A percentile compares a stretch with the other conserved stretches of the same genome.
Evolutionary conservation across 2,329 filamentous ascomycete species (phyloP).

Genomic region (Fusarium bactridioides): DNA sequence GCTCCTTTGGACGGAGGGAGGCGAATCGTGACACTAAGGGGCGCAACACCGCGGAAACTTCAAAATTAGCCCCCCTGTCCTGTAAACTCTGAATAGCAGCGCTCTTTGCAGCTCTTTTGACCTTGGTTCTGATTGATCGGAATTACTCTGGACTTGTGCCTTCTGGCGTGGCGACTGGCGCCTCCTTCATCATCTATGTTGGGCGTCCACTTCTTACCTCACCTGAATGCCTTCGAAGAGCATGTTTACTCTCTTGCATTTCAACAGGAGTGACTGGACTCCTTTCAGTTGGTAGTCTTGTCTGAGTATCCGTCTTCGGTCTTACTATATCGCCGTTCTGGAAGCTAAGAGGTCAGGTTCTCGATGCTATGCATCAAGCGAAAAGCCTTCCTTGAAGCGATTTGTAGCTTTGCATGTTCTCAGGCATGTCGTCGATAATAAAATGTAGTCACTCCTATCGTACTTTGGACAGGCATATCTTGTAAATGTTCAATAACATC

Average conservation of each 20-base stretch:
- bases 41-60: not conserved
- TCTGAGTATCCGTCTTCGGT: not conserved
- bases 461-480: slow-evolving; percentile 45
- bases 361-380: slow-evolving; percentile 39
- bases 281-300: not conserved
- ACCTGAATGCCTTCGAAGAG: not conserved
- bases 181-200: not conserved
- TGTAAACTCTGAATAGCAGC: not conserved
- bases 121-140: not conserved
- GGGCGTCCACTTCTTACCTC: not conserved
- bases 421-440: slow-evolving; percentile 34
- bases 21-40: not conserved
- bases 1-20: not conserved
- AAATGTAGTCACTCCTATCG: slow-evolving; percentile 46
- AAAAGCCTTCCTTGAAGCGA: slow-evolving; percentile 42
- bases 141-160: not conserved
- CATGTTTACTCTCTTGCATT: not conserved
- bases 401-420: slow-evolving; percentile 49
- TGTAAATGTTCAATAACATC: slow-evolving; percentile 43
- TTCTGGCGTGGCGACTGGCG: not conserved
- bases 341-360: slow-evolving; percentile 48
- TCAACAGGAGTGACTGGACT: not conserved
- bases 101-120: not conserved
- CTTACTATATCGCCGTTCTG: slow-evolving; percentile 50
- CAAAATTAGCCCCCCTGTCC: not conserved